Evolutionary conservation across 768 basidiomycete species (phyloP).

Genomic region (Lentinula aciculospora): DNA sequence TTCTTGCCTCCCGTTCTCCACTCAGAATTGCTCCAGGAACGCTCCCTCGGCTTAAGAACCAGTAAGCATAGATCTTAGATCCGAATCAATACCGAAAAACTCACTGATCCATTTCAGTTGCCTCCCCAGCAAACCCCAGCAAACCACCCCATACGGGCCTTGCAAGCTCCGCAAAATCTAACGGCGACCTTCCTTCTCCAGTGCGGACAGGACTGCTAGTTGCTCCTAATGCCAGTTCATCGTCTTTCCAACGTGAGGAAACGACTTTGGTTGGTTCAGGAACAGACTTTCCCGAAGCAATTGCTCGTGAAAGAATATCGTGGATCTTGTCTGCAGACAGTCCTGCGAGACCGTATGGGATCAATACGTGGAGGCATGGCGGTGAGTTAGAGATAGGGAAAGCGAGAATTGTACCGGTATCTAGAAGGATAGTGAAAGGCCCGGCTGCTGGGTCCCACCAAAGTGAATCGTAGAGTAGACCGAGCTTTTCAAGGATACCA

Average conservation of each 20-base stretch:
- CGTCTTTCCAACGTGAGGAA: constrained; percentile 4
- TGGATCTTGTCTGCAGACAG: neutral
- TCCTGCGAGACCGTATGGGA: neutral
- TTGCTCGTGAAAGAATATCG: neutral
- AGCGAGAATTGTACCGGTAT: neutral
- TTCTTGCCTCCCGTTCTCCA: constrained; percentile 3
- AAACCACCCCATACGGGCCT: constrained; percentile 5
- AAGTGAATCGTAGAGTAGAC: constrained; percentile 1
- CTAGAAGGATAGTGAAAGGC: neutral
- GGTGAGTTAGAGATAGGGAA: constrained; percentile 1
- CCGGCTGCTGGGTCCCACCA: constrained; percentile 3
- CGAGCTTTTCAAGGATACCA: constrained; percentile 4
- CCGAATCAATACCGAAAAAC: neutral
- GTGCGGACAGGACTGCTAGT: constrained; percentile 1
- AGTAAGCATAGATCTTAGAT: neutral
- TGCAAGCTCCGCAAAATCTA: constrained; percentile 4
- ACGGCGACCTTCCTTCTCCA: constrained; percentile 2
- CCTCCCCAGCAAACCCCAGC: constrained; percentile 7
- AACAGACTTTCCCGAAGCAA: neutral
- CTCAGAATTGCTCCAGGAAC: constrained; percentile 9
- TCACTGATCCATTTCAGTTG: constrained; percentile 5
- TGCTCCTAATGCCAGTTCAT: constrained; percentile 2
- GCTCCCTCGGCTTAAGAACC: neutral
- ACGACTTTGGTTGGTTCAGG: constrained; percentile 1
- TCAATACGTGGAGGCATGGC: neutral